Base-by-base conservation (phyloP, 2,329 filamentous ascomycete species). In the Cercospora sesami region DNA sequence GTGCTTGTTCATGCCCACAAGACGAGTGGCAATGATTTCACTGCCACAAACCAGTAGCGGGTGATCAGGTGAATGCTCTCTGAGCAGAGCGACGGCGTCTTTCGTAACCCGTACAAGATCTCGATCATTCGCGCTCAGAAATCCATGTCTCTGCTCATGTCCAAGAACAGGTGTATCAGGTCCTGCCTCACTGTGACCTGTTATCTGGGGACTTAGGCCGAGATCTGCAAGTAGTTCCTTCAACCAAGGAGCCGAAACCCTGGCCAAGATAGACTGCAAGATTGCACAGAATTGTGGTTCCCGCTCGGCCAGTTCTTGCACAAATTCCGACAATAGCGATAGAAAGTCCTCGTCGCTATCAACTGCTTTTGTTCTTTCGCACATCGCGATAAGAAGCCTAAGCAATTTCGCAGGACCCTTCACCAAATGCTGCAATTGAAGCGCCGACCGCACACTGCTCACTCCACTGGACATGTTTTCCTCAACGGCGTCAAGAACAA, bases 341-440 rank as follows among this genome's bases (percentile, higher is more conserved):
- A 77, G 75, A 53, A 75, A 64, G 4, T 61, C 65, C 57, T 75
- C 75, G 18, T 78, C 72, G 3, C 66, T 71, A 4, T 14, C 53
- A 28, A 39, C 61, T 14, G 21, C 61, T 31, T 59, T 53, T 1
- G 72, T 55, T 9, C 26, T 26, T 7, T 64, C 64, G 18, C 61
- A 33, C 23, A 75, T 59, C 1, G 51, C 26, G 10, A 45, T 30
- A 3, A 77, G 31, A 12, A 74, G 31, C 10, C 48, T 16, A n/a
- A 78, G 57, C n/a, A 78, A 48, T 8, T 63, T 65, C 4, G 33
- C 23, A 16, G 85, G 76, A 81, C 84, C 63, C 80, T 75, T 63
- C 45, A 82, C 77, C 1, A 80, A 67, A 4, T 74, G 66, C 66
- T 83, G 79, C 1, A 84, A 74, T 67, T 82, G 79, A 1, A 84